Base-by-base conservation (phyloP, 768 basidiomycete species). In the Hortiboletus campestris region DNA sequence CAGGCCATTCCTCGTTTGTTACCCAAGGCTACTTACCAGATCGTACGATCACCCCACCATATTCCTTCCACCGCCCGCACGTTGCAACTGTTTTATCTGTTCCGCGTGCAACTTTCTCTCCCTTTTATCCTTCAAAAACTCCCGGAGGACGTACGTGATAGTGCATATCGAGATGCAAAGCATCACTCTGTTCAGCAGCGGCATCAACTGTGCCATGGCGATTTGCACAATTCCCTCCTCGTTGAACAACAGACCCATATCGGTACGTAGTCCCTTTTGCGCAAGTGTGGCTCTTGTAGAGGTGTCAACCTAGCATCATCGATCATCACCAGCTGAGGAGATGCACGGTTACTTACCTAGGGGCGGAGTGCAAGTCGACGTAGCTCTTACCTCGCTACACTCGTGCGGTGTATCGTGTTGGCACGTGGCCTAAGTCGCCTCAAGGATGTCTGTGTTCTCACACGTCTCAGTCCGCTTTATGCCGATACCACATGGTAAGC, bases 241-340 rank as follows among this genome's bases (percentile, higher is more conserved):
- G 43, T 67, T 43, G 11, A 69, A 17, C 5, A 67, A 32, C 6
- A 68, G 10, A 4, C 56, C 64, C 66, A 67, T 32, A 5, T 49
- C 16, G 6, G 41, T 25, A 11, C 6, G 22, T 32, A 7, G 35
- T 55, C 41, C 7, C 44, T 44, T 22, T 20, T 31, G 17, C n/a
- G 19, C n/a, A 12, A 25, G 14, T 19, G 29, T 36, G 17, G 14
- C 38, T 34, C 38, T 43, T 17, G 31, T 25, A 16, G 28, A 32
- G 11, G n/a, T 38, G 51, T 51, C 49, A 54, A 44, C 6, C 25
- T 25, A 25, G 25, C 25, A 25, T 4, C 25, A 32, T 32, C 16
- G 22, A 34, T 20, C 32, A 13, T 16, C 25, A 36, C 20, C 28
- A n/a, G 20, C 17, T 6, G 40, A 39, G 11, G 13, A 25, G 12